A percentile compares a stretch with the other conserved stretches of the same genome.
Evolutionary conservation across 495 filamentous ascomycete genomes (phyloP).

Genomic region (Aspergillus sclerotiicarbonarius): DNA sequence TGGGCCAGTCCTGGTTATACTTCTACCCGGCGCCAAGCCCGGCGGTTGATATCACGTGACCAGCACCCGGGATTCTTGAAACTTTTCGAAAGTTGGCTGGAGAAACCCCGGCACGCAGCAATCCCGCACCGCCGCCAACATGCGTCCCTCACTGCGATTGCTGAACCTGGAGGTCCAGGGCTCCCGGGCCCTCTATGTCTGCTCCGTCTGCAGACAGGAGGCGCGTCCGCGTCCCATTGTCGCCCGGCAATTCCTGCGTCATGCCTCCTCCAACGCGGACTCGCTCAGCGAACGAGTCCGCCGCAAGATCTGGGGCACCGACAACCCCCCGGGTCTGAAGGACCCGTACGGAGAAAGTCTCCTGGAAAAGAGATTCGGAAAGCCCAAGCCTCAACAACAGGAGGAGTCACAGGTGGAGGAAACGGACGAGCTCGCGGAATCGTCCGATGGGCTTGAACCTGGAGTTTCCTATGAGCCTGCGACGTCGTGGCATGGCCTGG

Average conservation of each 20-base stretch:
- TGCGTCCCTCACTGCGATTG: conserved; percentile 42
- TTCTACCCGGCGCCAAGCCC: conserved; percentile 11
- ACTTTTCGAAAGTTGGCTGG: conserved; percentile 26
- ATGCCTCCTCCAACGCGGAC: conserved; percentile 40
- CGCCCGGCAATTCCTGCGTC: conserved; percentile 40
- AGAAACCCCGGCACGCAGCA: conserved; percentile 3
- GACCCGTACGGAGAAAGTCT: conserved; percentile 52
- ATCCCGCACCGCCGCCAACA: conserved; percentile 29
- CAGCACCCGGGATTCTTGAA: conserved; percentile 9
- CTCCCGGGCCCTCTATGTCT: conserved; percentile 34
- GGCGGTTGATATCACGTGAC: conserved; percentile 26
- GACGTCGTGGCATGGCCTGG: conserved; percentile 54
- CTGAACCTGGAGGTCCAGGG: conserved; percentile 37
- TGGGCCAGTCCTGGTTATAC: neutral
- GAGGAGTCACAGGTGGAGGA: conserved; percentile 10
- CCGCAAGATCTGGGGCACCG: conserved; percentile 54
- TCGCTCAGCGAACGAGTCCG: conserved; percentile 51
- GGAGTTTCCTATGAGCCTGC: conserved; percentile 54
- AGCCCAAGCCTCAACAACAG: conserved; percentile 19
- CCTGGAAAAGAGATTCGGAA: conserved; percentile 29
- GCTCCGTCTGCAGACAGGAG: conserved; percentile 43
- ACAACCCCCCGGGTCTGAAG: conserved; percentile 51
- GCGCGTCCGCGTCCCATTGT: conserved; percentile 40
- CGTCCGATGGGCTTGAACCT: no score
- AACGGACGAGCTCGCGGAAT: conserved; percentile 10